A percentile compares a stretch with the other conserved stretches of the same genome.
Conservation (phyloP, 1,284 basidiomycete genomes). For the Leccinum laetum region DNA sequence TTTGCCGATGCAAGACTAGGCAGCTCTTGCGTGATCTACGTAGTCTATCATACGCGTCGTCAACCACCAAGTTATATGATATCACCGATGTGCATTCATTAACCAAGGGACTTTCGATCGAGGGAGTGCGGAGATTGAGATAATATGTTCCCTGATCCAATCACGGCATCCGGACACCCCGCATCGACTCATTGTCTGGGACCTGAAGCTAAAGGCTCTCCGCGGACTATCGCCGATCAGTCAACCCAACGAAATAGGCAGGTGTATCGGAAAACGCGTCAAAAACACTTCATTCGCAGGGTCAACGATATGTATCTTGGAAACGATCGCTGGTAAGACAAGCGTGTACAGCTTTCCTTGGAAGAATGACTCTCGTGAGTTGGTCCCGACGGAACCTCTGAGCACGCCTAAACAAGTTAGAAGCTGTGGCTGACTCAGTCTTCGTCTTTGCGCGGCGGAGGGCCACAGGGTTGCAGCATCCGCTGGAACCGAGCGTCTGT, state of each 20-base stretch:
- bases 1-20: no score
- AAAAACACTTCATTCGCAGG: neutral
- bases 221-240: neutral
- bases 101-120: neutral
- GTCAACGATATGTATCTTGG: neutral
- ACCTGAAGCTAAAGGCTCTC: neutral
- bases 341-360: neutral
- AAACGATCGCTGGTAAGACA: neutral
- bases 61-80: neutral
- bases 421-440: conserved; percentile 38
- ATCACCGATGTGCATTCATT: neutral
- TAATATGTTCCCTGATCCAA: neutral
- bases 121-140: neutral
- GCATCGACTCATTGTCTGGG: neutral
- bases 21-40: neutral
- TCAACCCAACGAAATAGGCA: neutral
- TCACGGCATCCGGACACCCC: neutral
- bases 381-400: no score
- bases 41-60: neutral
- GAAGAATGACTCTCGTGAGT: neutral
- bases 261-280: neutral
- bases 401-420: neutral
- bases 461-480: conserved; percentile 98
- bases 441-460: conserved; percentile 92
- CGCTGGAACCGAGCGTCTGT: conserved; percentile 50